Conservation (phyloP, 2,329 filamentous ascomycete species). For the Fusarium phyllophilum region DNA sequence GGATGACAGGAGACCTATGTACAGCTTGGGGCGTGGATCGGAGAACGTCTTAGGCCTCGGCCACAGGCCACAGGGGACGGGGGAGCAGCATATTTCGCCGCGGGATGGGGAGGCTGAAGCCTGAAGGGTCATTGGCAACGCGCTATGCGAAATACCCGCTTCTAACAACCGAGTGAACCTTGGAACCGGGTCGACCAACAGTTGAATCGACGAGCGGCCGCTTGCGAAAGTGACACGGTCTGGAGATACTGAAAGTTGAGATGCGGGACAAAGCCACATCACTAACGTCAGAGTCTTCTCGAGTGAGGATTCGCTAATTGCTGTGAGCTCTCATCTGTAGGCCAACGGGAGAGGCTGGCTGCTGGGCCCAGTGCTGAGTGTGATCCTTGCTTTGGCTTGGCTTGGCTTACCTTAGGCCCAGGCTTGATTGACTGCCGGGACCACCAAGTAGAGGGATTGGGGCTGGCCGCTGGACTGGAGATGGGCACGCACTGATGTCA, state of each 20-base stretch:
- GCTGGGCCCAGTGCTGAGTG: conserved; percentile 1
- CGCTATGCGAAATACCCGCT: conserved; percentile 15
- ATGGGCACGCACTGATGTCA: conserved; percentile 20
- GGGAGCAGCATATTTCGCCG: conserved; percentile 24
- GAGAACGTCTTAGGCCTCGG: conserved; percentile 16
- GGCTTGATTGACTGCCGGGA: conserved; percentile 12
- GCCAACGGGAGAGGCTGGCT: conserved; percentile 30
- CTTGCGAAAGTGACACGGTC: not conserved
- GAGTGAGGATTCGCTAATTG: not conserved
- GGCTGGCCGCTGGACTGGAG: not conserved
- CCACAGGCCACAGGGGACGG: conserved; percentile 24
- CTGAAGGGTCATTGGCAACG: conserved; percentile 10
- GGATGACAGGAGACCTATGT: conserved; percentile 35
- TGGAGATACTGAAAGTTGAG: not conserved
- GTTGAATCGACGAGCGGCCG: conserved; percentile 12
- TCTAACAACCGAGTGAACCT: conserved; percentile 23
- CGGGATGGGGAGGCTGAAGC: conserved; percentile 10
- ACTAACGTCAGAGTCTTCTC: not conserved
- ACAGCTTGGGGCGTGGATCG: conserved; percentile 22
- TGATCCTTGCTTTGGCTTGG: conserved; percentile 17
- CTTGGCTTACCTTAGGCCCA: not conserved
- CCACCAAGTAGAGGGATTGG: not conserved
- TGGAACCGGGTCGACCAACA: conserved; percentile 15
- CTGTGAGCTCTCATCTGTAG: not conserved
- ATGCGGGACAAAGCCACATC: not conserved